Conservation (phyloP, 768 basidiomycete genomes). For the Mycena metata region DNA sequence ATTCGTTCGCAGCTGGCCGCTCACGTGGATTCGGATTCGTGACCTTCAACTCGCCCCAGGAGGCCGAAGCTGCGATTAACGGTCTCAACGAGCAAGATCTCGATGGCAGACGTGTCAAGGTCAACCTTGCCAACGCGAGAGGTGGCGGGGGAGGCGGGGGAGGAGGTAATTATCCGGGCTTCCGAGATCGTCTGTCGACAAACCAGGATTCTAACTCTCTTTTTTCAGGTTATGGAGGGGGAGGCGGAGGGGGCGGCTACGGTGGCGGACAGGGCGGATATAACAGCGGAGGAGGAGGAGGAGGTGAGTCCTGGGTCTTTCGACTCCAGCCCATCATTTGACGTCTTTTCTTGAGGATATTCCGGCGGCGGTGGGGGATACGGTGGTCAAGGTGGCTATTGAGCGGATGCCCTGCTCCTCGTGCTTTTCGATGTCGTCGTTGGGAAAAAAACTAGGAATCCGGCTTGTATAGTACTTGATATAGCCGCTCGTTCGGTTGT, state of each 20-base stretch:
- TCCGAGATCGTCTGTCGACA: too few relatives aligned
- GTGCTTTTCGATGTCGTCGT: slow-evolving; percentile 16
- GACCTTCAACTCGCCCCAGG: slow-evolving; percentile 25
- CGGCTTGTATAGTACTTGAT: slow-evolving; percentile 27
- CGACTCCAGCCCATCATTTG: not conserved
- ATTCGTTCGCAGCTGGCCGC: slow-evolving; percentile 21
- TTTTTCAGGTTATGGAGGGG: too few relatives aligned
- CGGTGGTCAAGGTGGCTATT: not conserved
- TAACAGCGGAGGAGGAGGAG: slow-evolving; percentile 8
- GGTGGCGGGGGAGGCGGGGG: slow-evolving; percentile 21
- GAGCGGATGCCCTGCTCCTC: too few relatives aligned
- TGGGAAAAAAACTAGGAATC: slow-evolving; percentile 10
- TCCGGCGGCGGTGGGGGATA: slow-evolving; percentile 2
- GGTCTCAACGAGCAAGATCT: slow-evolving; percentile 33
- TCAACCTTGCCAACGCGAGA: slow-evolving; percentile 30
- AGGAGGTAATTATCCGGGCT: not conserved
- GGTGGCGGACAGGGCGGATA: too few relatives aligned
- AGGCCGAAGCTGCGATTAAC: slow-evolving; percentile 26
- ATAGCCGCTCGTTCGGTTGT: slow-evolving; percentile 14
- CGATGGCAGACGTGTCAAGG: slow-evolving; percentile 33
- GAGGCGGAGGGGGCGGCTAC: too few relatives aligned
- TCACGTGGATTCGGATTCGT: slow-evolving; percentile 32
- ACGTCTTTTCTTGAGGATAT: not conserved
- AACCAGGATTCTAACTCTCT: too few relatives aligned
- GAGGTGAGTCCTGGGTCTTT: not conserved